phyloP scores from a whole-genome alignment of 805 yeast genomes.

The Saccharomycopsis sp. region DNA sequence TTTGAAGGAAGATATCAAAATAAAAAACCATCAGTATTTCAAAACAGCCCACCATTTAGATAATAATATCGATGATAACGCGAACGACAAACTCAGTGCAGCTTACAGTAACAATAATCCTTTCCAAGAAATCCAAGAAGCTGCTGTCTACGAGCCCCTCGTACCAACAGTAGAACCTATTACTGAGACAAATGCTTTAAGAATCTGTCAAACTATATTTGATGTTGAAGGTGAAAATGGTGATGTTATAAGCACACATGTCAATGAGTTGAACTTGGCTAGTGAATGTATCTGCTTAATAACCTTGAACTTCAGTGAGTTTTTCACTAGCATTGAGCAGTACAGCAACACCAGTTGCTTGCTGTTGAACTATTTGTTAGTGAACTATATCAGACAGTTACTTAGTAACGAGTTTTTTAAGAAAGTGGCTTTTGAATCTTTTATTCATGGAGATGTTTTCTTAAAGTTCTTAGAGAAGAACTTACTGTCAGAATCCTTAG shows the following conservation, averaged over 20 bases:
- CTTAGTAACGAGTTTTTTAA: conserved; percentile 19
- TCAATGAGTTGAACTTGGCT: conserved; percentile 22
- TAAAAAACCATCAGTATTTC: conserved; percentile 5
- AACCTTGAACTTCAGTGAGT: conserved; percentile 4
- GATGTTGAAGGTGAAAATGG: conserved; percentile 4
- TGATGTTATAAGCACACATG: not conserved
- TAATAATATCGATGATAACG: conserved; percentile 26
- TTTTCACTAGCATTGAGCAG: not conserved
- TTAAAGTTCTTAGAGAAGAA: conserved; percentile 23
- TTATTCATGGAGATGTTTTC: conserved; percentile 23
- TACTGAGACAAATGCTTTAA: not conserved
- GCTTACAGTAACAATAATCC: conserved; percentile 15
- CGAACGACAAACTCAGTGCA: conserved; percentile 29
- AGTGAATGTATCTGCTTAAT: conserved; percentile 26
- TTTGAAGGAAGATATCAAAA: conserved; percentile 27
- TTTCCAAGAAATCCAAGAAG: conserved; percentile 22
- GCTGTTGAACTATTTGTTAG: conserved; percentile 7
- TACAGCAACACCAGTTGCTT: not conserved
- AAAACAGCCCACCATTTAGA: conserved; percentile 19
- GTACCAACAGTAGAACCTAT: not conserved
- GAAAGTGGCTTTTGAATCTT: conserved; percentile 27
- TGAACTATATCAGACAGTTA: conserved; percentile 9
- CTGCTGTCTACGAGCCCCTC: conserved; percentile 15
- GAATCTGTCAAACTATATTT: conserved; percentile 9
- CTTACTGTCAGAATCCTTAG: conserved; percentile 36